phyloP scores from a whole-genome alignment of 176 grass and related monocot species.

The Tuctoria greenei region DNA sequence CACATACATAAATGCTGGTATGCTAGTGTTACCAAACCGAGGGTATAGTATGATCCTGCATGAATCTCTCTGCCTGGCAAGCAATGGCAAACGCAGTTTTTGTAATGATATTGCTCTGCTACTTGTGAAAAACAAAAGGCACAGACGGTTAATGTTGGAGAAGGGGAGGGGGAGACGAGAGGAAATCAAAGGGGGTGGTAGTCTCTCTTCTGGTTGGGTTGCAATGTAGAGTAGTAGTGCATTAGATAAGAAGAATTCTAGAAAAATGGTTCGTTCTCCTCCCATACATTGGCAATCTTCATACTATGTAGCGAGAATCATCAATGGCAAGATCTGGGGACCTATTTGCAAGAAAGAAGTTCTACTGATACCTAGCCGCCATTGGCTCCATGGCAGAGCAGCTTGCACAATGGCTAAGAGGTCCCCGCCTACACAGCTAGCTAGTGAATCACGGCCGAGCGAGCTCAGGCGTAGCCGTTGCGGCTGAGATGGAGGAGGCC shows the following conservation, averaged over 20 bases:
- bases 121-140: background rate
- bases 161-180: background rate
- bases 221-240: background rate
- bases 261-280: slow-evolving; percentile 4
- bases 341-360: slow-evolving; percentile 34
- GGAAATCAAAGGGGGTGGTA: background rate
- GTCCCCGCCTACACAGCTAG: background rate
- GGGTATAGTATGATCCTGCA: slow-evolving; percentile 1
- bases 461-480: slow-evolving; percentile 42
- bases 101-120: background rate
- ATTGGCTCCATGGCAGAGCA: slow-evolving; percentile 20
- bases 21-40: background rate
- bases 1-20: background rate
- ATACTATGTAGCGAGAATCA: slow-evolving; percentile 29
- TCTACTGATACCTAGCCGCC: slow-evolving; percentile 11
- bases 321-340: slow-evolving; percentile 27
- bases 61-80: background rate
- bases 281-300: slow-evolving; percentile 41
- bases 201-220: slow-evolving; percentile 14
- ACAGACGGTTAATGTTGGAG: background rate
- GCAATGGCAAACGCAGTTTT: background rate
- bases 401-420: slow-evolving; percentile 22
- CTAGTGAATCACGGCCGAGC: slow-evolving; percentile 2
- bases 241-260: background rate
- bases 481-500: slow-evolving; percentile 71